phyloP scores from a whole-genome alignment of 2,329 filamentous ascomycete genomes.

The Colletotrichum destructivum region DNA sequence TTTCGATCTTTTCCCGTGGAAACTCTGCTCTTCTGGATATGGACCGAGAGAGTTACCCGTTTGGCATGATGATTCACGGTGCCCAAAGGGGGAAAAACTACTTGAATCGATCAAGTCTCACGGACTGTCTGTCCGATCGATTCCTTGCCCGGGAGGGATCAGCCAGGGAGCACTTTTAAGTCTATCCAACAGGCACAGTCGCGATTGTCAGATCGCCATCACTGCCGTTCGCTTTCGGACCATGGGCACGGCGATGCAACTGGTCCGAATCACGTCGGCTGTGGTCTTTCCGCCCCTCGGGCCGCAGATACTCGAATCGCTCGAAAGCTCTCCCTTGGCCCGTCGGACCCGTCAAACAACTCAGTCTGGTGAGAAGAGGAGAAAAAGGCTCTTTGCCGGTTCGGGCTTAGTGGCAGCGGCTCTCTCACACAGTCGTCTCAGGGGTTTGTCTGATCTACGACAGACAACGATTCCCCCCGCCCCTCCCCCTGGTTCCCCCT shows the following conservation, averaged over 20 bases:
- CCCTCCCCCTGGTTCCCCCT: constrained; percentile 17
- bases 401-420: constrained; percentile 5
- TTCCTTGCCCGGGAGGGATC: not conserved
- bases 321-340: not conserved
- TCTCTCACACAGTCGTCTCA: constrained; percentile 36
- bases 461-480: not conserved
- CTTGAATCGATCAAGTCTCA: not conserved
- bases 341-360: not conserved
- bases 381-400: constrained; percentile 7
- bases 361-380: not conserved
- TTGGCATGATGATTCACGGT: constrained; percentile 19
- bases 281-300: constrained; percentile 23
- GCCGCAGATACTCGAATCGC: constrained; percentile 10
- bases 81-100: too few species aligned
- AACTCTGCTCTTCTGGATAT: not conserved
- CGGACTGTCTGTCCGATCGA: not conserved
- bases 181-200: constrained; percentile 23
- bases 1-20: not conserved
- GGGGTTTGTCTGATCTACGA: constrained; percentile 42
- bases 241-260: constrained; percentile 1
- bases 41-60: constrained; percentile 1
- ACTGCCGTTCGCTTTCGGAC: constrained; percentile 10
- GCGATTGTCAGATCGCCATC: constrained; percentile 20
- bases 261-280: constrained; percentile 27
- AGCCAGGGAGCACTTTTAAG: constrained; percentile 11